Percentiles rank a stretch among this genome's conserved stretches.
These are phyloP conservation scores for Suillus discolor DNA, from an alignment of 768 basidiomycete genomes.

Conservation along the genomic window DNA sequence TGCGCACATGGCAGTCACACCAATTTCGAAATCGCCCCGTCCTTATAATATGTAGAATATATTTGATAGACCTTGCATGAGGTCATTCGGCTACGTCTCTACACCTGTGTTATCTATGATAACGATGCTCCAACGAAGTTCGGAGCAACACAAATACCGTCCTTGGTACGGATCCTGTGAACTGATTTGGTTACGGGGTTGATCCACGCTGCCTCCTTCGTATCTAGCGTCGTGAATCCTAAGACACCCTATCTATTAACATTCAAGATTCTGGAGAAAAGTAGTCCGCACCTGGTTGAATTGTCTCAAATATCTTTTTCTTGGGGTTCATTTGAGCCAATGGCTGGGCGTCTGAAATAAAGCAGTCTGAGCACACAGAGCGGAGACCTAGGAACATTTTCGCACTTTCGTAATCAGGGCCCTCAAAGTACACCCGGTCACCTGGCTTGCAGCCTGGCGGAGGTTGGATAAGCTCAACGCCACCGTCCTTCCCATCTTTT, in stretches of 20 bases:
- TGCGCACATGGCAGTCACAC: too few relatives aligned
- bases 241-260: slow-evolving; percentile 10
- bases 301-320: slow-evolving; percentile 98
- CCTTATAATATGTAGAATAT: too few relatives aligned
- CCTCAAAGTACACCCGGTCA: slow-evolving; percentile 95
- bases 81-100: neutral
- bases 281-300: slow-evolving; percentile 73
- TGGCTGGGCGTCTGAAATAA: slow-evolving; percentile 55
- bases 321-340: slow-evolving; percentile 93
- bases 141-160: slow-evolving; percentile 79
- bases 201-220: slow-evolving; percentile 90
- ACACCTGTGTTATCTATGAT: slow-evolving; percentile 53
- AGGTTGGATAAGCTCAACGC: slow-evolving; percentile 90
- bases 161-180: slow-evolving; percentile 85
- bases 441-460: slow-evolving; percentile 87
- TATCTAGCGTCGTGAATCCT: slow-evolving; percentile 90
- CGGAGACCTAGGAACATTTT: neutral
- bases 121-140: slow-evolving; percentile 89
- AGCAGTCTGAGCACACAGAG: slow-evolving; percentile 7
- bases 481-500: slow-evolving; percentile 86
- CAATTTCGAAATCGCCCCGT: too few relatives aligned
- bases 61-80: neutral
- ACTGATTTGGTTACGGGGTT: slow-evolving; percentile 77
- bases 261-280: slow-evolving; percentile 8
- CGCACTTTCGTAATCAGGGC: slow-evolving; percentile 80